Conservation (phyloP, 176 grass and related monocot species). For the Carex scoparia region DNA sequence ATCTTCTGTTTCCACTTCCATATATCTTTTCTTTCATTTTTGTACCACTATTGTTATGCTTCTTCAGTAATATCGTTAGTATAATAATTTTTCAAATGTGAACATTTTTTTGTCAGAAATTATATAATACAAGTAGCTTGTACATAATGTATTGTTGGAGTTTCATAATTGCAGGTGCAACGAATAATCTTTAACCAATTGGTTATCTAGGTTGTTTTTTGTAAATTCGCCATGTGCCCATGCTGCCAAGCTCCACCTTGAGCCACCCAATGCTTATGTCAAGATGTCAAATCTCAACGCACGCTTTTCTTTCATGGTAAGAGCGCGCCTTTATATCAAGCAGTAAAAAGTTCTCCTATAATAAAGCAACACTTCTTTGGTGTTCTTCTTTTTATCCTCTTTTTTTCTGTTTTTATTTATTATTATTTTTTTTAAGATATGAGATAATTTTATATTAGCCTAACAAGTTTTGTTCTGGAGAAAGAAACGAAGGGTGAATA, state of each 20-base stretch:
- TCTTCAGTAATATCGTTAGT: not conserved
- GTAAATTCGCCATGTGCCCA: not conserved
- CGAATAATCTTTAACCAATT: not conserved
- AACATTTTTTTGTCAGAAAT: too few species aligned
- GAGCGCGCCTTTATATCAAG: not conserved
- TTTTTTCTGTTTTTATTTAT: not conserved
- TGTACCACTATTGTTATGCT: not conserved
- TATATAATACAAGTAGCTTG: too few species aligned
- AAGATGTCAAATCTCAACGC: slow-evolving; percentile 24
- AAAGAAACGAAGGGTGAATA: not conserved
- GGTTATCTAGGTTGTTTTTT: not conserved
- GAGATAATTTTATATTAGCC: not conserved
- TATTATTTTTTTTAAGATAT: not conserved
- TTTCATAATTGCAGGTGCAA: not conserved
- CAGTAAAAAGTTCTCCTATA: not conserved
- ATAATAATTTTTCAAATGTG: not conserved
- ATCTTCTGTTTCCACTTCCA: not conserved
- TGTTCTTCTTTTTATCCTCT: not conserved
- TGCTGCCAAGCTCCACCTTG: slow-evolving; percentile 1
- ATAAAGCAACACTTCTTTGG: not conserved
- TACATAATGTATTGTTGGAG: not conserved
- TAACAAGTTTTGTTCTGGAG: too few species aligned
- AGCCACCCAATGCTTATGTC: slow-evolving; percentile 21
- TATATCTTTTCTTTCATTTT: not conserved
- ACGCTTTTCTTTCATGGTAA: slow-evolving; percentile 5